Conservation (phyloP, 257 asterid genomes). For the Solanum neorickii region DNA sequence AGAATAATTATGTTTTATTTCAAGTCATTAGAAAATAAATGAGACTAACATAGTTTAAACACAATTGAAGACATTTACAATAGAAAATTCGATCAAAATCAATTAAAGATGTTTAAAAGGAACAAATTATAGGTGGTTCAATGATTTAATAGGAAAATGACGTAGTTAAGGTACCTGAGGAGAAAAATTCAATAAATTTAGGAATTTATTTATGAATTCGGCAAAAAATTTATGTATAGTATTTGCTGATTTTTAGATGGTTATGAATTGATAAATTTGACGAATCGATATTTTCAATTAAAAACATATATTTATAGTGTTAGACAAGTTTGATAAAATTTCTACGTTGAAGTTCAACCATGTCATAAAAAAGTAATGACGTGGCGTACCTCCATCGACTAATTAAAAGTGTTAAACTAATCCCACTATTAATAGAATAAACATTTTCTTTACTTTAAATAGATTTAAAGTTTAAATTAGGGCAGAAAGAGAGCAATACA, state of each 20-base stretch:
- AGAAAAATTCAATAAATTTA: no score
- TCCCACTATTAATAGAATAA: neutral
- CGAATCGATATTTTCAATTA: neutral
- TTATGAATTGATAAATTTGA: neutral
- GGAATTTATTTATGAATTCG: no score
- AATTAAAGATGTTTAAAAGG: no score
- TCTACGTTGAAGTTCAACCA: neutral
- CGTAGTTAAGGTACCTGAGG: no score
- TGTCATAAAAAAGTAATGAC: neutral
- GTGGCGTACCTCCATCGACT: neutral
- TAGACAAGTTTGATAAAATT: neutral
- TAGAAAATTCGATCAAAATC: no score
- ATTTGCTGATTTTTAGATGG: neutral
- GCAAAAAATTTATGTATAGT: rapidly evolving
- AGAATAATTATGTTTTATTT: no score
- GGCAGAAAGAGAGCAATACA: neutral
- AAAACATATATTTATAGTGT: no score
- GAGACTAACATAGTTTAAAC: no score
- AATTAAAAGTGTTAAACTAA: neutral
- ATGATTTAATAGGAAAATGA: no score
- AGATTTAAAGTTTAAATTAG: neutral
- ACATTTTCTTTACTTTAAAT: neutral
- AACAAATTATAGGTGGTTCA: no score
- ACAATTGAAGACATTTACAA: no score
- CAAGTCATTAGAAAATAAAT: no score